A percentile compares a stretch with the other conserved stretches of the same genome.
phyloP scores from a whole-genome alignment of 2,329 filamentous ascomycete genomes.

The Phyllosticta capitalensis region DNA sequence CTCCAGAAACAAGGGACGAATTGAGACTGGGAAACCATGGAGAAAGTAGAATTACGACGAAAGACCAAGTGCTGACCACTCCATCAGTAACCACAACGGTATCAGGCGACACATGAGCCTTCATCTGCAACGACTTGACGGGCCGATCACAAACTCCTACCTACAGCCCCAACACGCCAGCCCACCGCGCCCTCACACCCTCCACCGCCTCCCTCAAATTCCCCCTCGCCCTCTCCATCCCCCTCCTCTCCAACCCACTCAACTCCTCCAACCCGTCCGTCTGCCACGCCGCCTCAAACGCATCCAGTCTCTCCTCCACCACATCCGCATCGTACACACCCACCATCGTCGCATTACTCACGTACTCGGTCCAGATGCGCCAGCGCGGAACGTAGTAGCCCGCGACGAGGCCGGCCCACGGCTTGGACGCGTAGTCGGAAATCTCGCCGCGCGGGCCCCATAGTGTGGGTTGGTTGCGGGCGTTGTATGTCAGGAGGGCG shows the following conservation, averaged over 20 bases:
- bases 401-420: conserved; percentile 39
- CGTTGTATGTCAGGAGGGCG: conserved; percentile 29
- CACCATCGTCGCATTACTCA: conserved; percentile 14
- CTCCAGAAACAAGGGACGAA: too few species aligned
- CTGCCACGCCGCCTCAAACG: conserved; percentile 1
- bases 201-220: not conserved
- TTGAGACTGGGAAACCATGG: too few species aligned
- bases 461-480: conserved; percentile 42
- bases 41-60: too few species aligned
- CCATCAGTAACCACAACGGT: too few species aligned
- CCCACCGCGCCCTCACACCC: not conserved
- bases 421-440: conserved; percentile 41
- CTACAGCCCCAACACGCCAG: not conserved
- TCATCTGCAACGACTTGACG: too few species aligned
- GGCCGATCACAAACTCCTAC: not conserved
- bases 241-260: not conserved
- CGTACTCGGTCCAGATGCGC: conserved; percentile 36
- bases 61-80: too few species aligned
- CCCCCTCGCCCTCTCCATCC: not conserved
- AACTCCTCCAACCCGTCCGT: not conserved
- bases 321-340: not conserved
- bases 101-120: too few species aligned
- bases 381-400: conserved; percentile 40
- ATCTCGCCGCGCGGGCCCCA: conserved; percentile 42
- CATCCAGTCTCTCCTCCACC: not conserved